Evolutionary conservation across 805 yeast genomes (phyloP).

Genomic region (Nakazawaea wickerhamii): DNA sequence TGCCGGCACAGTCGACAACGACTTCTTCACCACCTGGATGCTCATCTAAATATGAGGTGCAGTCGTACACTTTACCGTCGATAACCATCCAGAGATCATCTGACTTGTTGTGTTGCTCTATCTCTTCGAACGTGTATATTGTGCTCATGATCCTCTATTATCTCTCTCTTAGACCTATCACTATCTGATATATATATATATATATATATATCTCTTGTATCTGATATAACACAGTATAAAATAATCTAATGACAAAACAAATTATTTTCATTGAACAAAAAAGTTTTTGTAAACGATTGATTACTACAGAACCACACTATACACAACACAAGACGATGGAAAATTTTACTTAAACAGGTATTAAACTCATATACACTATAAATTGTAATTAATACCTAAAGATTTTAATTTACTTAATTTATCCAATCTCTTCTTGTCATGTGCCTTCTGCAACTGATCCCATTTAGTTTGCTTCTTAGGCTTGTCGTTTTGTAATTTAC

Average conservation of each 20-base stretch:
- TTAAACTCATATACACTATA: constrained; percentile 10
- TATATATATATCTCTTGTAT: neutral
- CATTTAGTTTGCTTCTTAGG: constrained; percentile 53
- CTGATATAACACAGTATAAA: neutral
- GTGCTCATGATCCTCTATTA: constrained; percentile 33
- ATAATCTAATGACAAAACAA: constrained; percentile 6
- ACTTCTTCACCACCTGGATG: constrained; percentile 81
- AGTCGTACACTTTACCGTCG: constrained; percentile 74
- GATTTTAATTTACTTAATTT: constrained; percentile 46
- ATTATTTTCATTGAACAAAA: constrained; percentile 9
- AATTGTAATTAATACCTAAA: constrained; percentile 53
- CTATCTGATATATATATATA: neutral
- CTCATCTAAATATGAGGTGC: constrained; percentile 60
- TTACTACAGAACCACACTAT: too few species aligned
- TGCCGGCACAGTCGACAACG: constrained; percentile 73
- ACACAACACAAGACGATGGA: constrained; percentile 9
- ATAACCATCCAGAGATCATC: constrained; percentile 83
- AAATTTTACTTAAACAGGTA: constrained; percentile 21
- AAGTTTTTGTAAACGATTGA: neutral
- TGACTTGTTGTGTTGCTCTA: constrained; percentile 65
- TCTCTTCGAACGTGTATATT: constrained; percentile 58
- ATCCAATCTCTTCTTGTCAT: constrained; percentile 33
- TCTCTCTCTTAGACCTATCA: neutral
- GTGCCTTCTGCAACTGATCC: constrained; percentile 46
- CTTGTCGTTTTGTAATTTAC: constrained; percentile 47